Conservation (phyloP, 768 basidiomycete genomes). For the Austroboletus festivus region DNA sequence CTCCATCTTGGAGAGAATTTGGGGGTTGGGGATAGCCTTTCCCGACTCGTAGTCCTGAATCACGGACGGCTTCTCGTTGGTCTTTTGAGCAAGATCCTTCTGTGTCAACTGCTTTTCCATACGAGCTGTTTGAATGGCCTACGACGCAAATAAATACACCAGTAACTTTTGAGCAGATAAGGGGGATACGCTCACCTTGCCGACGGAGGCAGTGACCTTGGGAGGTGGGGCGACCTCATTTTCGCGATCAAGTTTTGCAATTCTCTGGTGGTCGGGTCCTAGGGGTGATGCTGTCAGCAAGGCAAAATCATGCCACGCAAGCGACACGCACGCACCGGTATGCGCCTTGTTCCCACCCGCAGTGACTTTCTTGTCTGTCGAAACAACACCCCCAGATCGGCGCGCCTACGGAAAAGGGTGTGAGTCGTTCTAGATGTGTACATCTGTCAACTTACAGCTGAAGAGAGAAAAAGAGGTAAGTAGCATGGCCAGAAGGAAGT, state of each 20-base stretch:
- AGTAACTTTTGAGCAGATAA: not conserved
- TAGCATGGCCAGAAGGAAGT: not conserved
- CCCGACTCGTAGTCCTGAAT: slow-evolving; percentile 89
- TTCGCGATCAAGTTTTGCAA: slow-evolving; percentile 91
- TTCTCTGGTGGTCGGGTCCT: slow-evolving; percentile 92
- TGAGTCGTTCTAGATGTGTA: slow-evolving; percentile 7
- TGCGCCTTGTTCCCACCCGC: slow-evolving; percentile 75
- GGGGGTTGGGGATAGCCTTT: slow-evolving; percentile 81
- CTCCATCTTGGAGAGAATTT: slow-evolving; percentile 88
- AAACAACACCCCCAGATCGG: slow-evolving; percentile 70
- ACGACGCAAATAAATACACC: slow-evolving; percentile 9
- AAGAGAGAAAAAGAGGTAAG: slow-evolving; percentile 13
- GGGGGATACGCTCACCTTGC: slow-evolving; percentile 52
- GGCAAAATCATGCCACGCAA: not conserved
- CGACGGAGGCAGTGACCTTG: slow-evolving; percentile 70
- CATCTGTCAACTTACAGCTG: slow-evolving; percentile 49
- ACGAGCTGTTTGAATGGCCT: slow-evolving; percentile 84
- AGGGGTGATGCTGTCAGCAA: not conserved
- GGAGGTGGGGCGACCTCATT: slow-evolving; percentile 93
- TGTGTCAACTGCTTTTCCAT: slow-evolving; percentile 78
- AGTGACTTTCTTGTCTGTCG: slow-evolving; percentile 77
- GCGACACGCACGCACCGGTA: slow-evolving; percentile 48
- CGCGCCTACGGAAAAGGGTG: slow-evolving; percentile 51
- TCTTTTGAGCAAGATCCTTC: slow-evolving; percentile 88
- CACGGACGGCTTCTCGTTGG: slow-evolving; percentile 89